phyloP scores from a whole-genome alignment of 441 rosid genomes.

The Croton laevigatus region DNA sequence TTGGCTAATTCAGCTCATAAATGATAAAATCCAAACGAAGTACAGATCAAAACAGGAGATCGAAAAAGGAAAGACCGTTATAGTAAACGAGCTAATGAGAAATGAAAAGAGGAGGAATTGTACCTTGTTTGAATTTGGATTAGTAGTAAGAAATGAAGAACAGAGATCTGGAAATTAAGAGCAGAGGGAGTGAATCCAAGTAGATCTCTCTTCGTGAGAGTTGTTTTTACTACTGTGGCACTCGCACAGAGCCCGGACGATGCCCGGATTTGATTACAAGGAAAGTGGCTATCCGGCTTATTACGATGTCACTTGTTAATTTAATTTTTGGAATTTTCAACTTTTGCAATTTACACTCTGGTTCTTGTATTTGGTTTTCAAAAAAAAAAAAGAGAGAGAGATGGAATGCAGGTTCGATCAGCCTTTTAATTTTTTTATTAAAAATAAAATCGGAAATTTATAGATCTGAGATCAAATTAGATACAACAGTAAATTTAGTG shows the following conservation, averaged over 20 bases:
- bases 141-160: neutral
- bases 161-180: slow-evolving; percentile 31
- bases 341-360: neutral
- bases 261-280: slow-evolving; percentile 20
- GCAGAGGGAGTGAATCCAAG: slow-evolving; percentile 8
- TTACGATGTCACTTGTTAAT: neutral
- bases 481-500: too few species aligned
- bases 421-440: too few species aligned
- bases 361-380: neutral
- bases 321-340: neutral
- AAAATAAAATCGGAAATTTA: too few species aligned
- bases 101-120: neutral
- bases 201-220: neutral
- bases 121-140: neutral
- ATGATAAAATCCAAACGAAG: slow-evolving; percentile 4
- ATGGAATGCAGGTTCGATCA: too few species aligned
- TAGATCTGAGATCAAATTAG: too few species aligned
- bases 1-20: neutral
- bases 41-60: slow-evolving; percentile 6
- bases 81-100: neutral
- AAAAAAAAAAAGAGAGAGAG: too few species aligned
- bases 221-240: slow-evolving; percentile 7
- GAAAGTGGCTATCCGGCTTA: neutral
- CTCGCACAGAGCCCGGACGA: slow-evolving; percentile 15
- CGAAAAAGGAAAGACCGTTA: neutral